Evolutionary conservation across 2,329 filamentous ascomycete genomes (phyloP).

Genomic region (Talaromyces sp.): DNA sequence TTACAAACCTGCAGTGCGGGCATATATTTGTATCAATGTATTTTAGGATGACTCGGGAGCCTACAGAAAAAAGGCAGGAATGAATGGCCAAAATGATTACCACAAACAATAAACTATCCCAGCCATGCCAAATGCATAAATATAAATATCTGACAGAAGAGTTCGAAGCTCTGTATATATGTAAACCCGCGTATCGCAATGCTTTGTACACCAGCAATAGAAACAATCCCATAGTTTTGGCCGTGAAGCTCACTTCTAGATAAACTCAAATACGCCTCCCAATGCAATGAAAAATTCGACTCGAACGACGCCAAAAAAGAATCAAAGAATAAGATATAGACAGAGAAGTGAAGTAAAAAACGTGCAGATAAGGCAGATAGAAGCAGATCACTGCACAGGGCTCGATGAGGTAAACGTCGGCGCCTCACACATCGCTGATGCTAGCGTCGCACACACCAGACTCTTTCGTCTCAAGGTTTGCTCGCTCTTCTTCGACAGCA

Average conservation of each 20-base stretch:
- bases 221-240: background rate
- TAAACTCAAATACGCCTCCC: slow-evolving; percentile 8
- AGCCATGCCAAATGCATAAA: background rate
- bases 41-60: background rate
- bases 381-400: slow-evolving; percentile 3
- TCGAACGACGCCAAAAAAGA: background rate
- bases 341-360: background rate
- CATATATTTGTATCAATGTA: background rate
- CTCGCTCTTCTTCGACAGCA: slow-evolving; percentile 32
- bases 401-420: slow-evolving; percentile 1
- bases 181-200: background rate
- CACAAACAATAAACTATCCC: background rate
- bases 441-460: slow-evolving; percentile 38
- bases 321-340: slow-evolving; percentile 4
- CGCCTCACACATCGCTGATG: slow-evolving; percentile 27
- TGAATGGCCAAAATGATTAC: background rate
- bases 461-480: slow-evolving; percentile 38
- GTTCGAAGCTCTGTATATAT: background rate
- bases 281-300: slow-evolving; percentile 7
- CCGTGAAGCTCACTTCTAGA: background rate
- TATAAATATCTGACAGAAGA: background rate
- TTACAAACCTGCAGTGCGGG: background rate
- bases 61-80: background rate
- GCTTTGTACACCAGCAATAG: background rate
- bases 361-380: background rate